Evolutionary conservation across 208 protist species (phyloP), one percentile per base, ranked within the genome.

Genomic region (Jaenimonas drosophilae): DNA sequence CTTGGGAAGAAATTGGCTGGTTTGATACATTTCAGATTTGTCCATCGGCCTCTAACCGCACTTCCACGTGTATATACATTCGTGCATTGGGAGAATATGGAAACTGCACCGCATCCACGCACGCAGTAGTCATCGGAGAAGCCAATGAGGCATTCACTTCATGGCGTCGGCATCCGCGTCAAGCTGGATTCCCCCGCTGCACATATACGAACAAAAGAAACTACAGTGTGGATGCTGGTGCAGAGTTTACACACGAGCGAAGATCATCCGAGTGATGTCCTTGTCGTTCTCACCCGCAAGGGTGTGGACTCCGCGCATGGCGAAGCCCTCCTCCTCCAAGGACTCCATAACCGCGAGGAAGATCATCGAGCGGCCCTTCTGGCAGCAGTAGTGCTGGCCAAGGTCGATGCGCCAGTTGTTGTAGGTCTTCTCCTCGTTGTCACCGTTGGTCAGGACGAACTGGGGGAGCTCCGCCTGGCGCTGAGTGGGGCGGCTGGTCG

Each of bases 301-400:
- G 0, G 67, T 65, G 56, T 80, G 66, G 30, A 66, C 70, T n/a
- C 78, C 69, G 24, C 70, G 68, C 56, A 91, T 48, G 20, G 55
- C 57, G 51, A 67, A 91, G 32, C 76, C 82, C 48, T 91, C 82
- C 48, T 71, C 72, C 55, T 85, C 72, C 19, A 91, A 53, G 0
- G 75, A 52, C 37, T 74, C 67, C 42, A 86, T 84, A 11, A 86
- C 61, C 5, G 64, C 59, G 4, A 85, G 37, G 39, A 84, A 84
- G 26, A 86, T 56, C 48, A 79, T 65, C 4, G 75, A 70, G 19
- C 72, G 63, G 4, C 72, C 72, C 31, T 63, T 65, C 68, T 91
- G 75, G 29, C 75, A 59, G 51, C 82, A 87, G 62, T 91, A 91
- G 55, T 91, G 82, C 68, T 76, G 69, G n/a, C 51, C 63, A 3